Base-by-base conservation (phyloP, 768 basidiomycete species). In the Lentinula boryana region DNA sequence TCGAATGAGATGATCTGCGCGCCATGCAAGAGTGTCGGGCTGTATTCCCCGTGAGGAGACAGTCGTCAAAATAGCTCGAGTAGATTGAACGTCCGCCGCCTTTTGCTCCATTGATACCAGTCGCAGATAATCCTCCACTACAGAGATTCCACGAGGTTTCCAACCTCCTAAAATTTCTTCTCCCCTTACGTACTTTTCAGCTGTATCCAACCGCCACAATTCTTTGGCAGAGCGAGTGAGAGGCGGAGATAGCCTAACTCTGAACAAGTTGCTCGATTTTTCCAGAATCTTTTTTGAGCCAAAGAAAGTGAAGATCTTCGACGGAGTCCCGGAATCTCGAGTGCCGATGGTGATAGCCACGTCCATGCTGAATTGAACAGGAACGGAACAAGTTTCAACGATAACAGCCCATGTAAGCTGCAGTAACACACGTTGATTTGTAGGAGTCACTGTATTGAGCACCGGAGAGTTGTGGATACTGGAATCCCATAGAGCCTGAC, bases 151-250 rank as follows among this genome's bases (percentile, higher is more conserved):
- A 49, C 95, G 83, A 48, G 95, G 87, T 65, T 86, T 89, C 95
- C 96, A 98, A 18, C 79, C 72, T 5, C 82, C 86, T 32, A 98
- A 79, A 3, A 79, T 72, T 67, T 98, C 95, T 70, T 98, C 95
- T 7, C 96, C 96, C 49, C 88, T 83, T 0, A 99, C 95, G 72
- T 95, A 98, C 71, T 94, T 95, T 74, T 92, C 90, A 32, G 91
- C 87, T 1, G 96, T 98, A 75, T 99, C 94, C 56, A 98, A 78
- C 43, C 95, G 79, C 97, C 96, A 98, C 13, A 99, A 78, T 64
- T 98, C 95, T 69, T 86, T 86, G 2, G 93, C 83, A 0, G 90
- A 94, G 48, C 93, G 86, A 18, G 92, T 93, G 63, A 92, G 75
- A 15, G 92, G 89, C 12, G 96, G 95, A 2, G 85, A 85, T 35